Base-by-base conservation (phyloP, 2,329 filamentous ascomycete genomes). In the Aspergillus fumigatus region DNA sequence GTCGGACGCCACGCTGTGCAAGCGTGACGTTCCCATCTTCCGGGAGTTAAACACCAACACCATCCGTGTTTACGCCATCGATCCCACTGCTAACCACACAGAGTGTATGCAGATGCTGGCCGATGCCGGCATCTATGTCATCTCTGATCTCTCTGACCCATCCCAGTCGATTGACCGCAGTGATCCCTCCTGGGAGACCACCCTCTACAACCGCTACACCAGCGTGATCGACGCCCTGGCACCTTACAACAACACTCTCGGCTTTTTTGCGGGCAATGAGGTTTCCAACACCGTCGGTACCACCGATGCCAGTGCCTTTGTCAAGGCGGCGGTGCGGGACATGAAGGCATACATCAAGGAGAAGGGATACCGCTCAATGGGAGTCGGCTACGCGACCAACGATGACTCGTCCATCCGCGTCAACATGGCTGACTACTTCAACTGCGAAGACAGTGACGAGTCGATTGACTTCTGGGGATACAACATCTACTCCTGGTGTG, bases 401-500 rank as follows among this genome's bases (percentile, higher is more conserved):
- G 93, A 97, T 67, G 92, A 96, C 74, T 83, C 85, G 26, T 82
- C 84, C 21, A 95, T 96, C 66, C 89, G 93, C 73, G 80, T 81
- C 62, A 80, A 92, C 68, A 86, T 97, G 69, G 90, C 90, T 62
- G 79, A 90, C 71, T 97, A 95, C 83, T 96, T 97, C 81, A 92
- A 96, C 83, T 97, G 93, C 72, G 89, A 90, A 48, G 56, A 62
- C 58, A 75, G 84, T 59, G 78, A 81, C n/a, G 75, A 77, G 67
- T 74, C 88, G 60, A 95, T 97, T 63, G 94, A 97, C 75, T 97
- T 94, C 81, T 97, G 91, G 90, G 93, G 93, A 57, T 97, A 97
- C 87, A 97, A 97, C 81, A 95, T 97, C 78, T 97, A 97, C 84
- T 95, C 91, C 47, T 97, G 93, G 93, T 97, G 93, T 74, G 93